phyloP scores from a whole-genome alignment of 2,329 filamentous ascomycete genomes.

The Mycosphaerella arachidis region DNA sequence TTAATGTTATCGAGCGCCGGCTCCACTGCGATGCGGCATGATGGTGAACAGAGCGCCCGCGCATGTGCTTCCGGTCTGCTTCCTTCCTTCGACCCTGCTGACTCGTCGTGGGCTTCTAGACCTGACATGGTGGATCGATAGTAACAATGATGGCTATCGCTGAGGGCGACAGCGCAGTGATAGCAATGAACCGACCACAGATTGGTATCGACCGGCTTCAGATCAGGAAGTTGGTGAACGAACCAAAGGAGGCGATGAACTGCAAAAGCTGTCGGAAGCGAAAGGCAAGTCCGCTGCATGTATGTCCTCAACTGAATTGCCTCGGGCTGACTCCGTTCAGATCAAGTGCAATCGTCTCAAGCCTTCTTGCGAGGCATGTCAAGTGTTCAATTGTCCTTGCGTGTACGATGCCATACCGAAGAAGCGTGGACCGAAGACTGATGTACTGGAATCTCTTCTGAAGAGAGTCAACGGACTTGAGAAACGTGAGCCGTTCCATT shows the following conservation, averaged over 20 bases:
- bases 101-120: background rate
- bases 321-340: constrained; percentile 41
- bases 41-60: constrained; percentile 7
- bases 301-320: background rate
- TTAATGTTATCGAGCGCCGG: constrained; percentile 17
- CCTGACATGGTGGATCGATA: background rate
- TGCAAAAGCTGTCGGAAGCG: constrained; percentile 91
- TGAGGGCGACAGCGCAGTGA: constrained; percentile 25
- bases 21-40: constrained; percentile 18
- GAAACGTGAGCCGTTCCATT: constrained; percentile 47
- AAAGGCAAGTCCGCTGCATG: constrained; percentile 57
- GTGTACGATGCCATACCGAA: constrained; percentile 88
- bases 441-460: constrained; percentile 76
- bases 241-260: constrained; percentile 87
- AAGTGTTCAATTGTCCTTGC: constrained; percentile 82
- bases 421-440: constrained; percentile 84
- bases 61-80: constrained; percentile 4
- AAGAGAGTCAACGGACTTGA: constrained; percentile 84
- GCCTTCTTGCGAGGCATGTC: constrained; percentile 82
- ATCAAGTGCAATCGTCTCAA: constrained; percentile 88
- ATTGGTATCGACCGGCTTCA: constrained; percentile 66
- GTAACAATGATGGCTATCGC: constrained; percentile 16
- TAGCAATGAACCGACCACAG: constrained; percentile 58
- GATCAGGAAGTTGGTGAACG: constrained; percentile 63
- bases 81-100: background rate